A percentile compares a stretch with the other conserved stretches of the same genome.
phyloP scores from a whole-genome alignment of 192 early-diverging fungal species.

The Phycomyces nitens region DNA sequence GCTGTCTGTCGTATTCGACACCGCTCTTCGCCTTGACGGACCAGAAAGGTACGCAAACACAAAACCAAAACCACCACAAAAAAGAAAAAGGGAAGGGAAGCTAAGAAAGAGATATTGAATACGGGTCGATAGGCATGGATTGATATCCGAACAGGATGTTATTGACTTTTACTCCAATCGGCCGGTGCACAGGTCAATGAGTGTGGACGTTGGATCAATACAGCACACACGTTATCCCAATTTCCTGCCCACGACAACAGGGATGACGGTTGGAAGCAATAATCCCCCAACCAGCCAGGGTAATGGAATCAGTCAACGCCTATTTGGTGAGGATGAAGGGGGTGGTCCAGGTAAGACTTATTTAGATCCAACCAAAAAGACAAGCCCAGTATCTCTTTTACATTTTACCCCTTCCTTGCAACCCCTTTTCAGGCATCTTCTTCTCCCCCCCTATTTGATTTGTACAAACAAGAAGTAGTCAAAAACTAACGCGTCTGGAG shows the following conservation, averaged over 20 bases:
- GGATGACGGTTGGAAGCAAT: too few species aligned
- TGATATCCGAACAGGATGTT: conserved; percentile 3
- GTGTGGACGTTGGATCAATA: conserved; percentile 23
- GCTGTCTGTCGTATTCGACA: conserved; percentile 25
- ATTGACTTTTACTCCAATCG: conserved; percentile 26
- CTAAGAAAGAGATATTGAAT: conserved; percentile 27
- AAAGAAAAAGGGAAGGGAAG: too few species aligned
- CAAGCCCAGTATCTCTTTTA: not conserved
- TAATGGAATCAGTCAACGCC: not conserved
- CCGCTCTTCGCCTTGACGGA: not conserved
- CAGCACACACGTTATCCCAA: not conserved
- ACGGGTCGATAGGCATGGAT: conserved; percentile 21
- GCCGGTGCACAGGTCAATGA: conserved; percentile 27
- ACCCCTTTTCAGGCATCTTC: too few species aligned
- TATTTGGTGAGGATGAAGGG: not conserved
- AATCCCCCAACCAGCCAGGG: not conserved
- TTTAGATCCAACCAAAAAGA: not conserved
- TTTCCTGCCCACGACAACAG: not conserved
- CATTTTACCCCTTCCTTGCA: conserved; percentile 9
- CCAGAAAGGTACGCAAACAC: conserved; percentile 8
- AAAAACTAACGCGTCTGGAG: not conserved
- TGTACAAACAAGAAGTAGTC: not conserved
- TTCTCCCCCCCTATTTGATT: not conserved
- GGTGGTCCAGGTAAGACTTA: not conserved
- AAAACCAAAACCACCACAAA: conserved; percentile 18